Evolutionary conservation across 2,329 filamentous ascomycete species (phyloP).

Genomic region (Epichloe coenophiala): DNA sequence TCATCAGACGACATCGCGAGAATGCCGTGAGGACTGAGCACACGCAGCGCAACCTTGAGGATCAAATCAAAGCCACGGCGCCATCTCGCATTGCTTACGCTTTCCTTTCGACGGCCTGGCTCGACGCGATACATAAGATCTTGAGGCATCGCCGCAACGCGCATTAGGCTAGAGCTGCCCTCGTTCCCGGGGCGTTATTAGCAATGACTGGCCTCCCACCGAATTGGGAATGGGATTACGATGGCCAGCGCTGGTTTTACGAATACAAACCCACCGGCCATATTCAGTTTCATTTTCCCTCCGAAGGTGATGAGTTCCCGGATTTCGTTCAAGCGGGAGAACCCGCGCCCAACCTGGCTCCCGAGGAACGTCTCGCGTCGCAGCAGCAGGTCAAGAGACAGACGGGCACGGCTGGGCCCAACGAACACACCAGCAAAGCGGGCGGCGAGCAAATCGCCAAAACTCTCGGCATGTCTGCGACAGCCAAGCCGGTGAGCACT

Average conservation of each 20-base stretch:
- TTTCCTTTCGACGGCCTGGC: no score
- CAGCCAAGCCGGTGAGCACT: conserved; percentile 18
- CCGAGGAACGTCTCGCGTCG: conserved; percentile 39
- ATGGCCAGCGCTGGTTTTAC: conserved; percentile 44
- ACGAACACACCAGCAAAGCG: neutral
- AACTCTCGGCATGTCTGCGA: conserved; percentile 18
- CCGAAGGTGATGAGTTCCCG: conserved; percentile 44
- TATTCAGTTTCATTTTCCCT: conserved; percentile 43
- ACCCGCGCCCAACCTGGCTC: conserved; percentile 27
- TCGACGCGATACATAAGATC: neutral
- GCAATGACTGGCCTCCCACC: conserved; percentile 29
- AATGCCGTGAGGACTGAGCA: neutral
- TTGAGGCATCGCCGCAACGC: neutral
- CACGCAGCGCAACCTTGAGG: neutral
- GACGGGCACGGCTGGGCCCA: conserved; percentile 6
- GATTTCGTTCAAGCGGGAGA: conserved; percentile 30
- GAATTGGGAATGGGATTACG: conserved; percentile 45
- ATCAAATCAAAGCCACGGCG: neutral
- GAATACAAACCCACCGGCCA: conserved; percentile 39
- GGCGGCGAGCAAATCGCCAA: conserved; percentile 4
- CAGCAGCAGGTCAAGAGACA: conserved; percentile 33
- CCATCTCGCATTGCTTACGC: neutral
- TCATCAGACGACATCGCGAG: neutral
- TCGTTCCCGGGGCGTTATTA: neutral
- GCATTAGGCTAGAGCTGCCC: neutral